Base-by-base conservation (phyloP, 2,329 filamentous ascomycete species). In the Trichoderma oligosporum region DNA sequence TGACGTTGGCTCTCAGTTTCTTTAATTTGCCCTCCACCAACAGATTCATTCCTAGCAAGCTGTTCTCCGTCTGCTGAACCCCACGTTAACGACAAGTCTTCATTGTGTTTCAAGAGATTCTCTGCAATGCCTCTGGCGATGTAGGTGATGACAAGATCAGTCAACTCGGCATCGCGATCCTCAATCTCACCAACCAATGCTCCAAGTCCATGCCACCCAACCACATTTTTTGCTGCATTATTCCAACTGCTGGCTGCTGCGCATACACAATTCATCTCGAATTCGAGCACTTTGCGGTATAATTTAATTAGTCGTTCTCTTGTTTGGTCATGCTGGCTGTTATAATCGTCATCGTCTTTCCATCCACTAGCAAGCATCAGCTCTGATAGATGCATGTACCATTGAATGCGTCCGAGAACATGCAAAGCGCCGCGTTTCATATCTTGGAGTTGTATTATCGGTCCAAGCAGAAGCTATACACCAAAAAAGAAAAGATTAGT, bases 181-280 rank as follows among this genome's bases (percentile, higher is more conserved):
- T 61, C 41, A 18, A 74, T 66, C 3, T 49, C 60, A 22, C 64
- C 56, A 18, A 66, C 62, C 57, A 73, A 62, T 8, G 60, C 55
- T 22, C 58, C 62, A 56, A 73, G 63, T 29, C 62, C 66, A 25
- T 67, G 60, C 71, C 72, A 73, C 42, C 68, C 64, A 22, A 74
- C 70, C 8, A 72, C 68, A 38, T 73, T 72, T 54, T 69, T 70
- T 3, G 70, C 71, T 0, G 66, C 70, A 24, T 66, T 63, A 46
- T 73, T 73, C 70, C 71, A 73, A 9, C 67, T 65, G 57, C 69
- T 71, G 3, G 71, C 71, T 14, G 71, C 64, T 5, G 72, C 72
- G 58, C 71, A 74, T 8, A 74, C 68, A 61, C 68, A 70, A 52
- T 73, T 73, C 72, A 74, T 74, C 62, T 74, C 71, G 52, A 71